Evolutionary conservation across 768 basidiomycete species (phyloP).

Genomic region (Multifurca ochricompacta): DNA sequence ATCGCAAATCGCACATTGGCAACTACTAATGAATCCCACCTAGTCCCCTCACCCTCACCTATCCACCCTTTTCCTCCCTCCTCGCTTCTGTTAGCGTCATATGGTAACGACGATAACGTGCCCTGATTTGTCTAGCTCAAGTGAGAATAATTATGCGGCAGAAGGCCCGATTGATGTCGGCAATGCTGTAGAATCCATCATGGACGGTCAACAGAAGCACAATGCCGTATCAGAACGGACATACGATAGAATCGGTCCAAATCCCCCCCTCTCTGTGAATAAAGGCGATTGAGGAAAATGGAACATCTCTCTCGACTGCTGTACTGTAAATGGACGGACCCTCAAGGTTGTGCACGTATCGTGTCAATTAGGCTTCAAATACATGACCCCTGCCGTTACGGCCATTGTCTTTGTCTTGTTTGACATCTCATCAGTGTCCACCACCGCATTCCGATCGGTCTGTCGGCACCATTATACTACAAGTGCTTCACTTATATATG

Average conservation of each 20-base stretch:
- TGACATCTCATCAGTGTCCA: background rate
- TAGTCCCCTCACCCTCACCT: too few species aligned
- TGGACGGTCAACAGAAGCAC: too few species aligned
- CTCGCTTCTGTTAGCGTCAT: too few species aligned
- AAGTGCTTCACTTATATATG: background rate
- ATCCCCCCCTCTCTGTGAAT: background rate
- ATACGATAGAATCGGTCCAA: background rate
- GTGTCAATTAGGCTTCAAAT: conserved; percentile 10
- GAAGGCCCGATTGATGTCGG: too few species aligned
- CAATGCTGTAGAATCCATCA: too few species aligned
- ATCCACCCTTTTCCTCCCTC: too few species aligned
- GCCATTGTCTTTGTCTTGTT: background rate
- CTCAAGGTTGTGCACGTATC: background rate
- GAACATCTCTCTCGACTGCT: background rate
- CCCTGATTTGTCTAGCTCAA: too few species aligned
- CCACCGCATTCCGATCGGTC: conserved; percentile 2
- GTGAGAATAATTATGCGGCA: too few species aligned
- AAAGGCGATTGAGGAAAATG: background rate
- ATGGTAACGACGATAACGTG: too few species aligned
- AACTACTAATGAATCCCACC: too few species aligned
- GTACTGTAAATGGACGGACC: background rate
- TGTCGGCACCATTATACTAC: conserved; percentile 4
- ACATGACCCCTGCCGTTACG: background rate
- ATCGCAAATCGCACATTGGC: too few species aligned
- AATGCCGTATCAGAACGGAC: background rate